phyloP scores from a whole-genome alignment of 116 monocot species.

The Trichopus zeylanicus region DNA sequence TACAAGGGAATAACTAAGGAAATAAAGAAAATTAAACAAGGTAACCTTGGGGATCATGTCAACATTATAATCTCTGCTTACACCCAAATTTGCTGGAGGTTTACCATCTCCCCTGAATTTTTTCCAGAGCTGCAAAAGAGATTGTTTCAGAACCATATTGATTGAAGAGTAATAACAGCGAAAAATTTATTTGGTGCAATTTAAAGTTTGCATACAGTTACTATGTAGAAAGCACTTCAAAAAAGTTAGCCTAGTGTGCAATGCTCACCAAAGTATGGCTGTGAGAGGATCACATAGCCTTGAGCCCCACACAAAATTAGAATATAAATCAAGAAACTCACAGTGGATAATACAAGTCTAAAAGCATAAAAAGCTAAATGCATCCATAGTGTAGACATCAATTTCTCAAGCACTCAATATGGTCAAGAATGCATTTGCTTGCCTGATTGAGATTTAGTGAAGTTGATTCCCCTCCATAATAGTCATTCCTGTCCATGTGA shows the following conservation, averaged over 20 bases:
- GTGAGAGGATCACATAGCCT: too few species aligned
- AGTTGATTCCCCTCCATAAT: constrained; percentile 91
- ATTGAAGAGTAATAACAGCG: not conserved
- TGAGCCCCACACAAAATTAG: too few species aligned
- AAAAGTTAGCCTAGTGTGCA: too few species aligned
- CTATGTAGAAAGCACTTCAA: not conserved
- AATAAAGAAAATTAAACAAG: not conserved
- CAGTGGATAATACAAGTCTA: too few species aligned
- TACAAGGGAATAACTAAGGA: not conserved
- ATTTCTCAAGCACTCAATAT: not conserved
- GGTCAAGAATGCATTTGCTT: constrained; percentile 13
- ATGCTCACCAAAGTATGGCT: too few species aligned
- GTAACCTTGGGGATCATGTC: constrained; percentile 94
- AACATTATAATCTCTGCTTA: constrained; percentile 93
- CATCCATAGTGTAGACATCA: too few species aligned
- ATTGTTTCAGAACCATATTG: constrained; percentile 3
- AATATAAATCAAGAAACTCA: too few species aligned
- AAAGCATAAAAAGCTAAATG: too few species aligned
- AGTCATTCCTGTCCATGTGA: constrained; percentile 93
- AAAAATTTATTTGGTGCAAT: not conserved
- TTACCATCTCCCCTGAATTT: constrained; percentile 77
- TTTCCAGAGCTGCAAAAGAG: constrained; percentile 66
- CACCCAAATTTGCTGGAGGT: constrained; percentile 67
- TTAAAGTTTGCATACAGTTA: not conserved
- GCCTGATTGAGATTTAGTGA: constrained; percentile 86